Percentiles rank a stretch among this genome's conserved stretches.
These are phyloP conservation scores for Zygosaccharomyces pseudobailii DNA, from an alignment of 1,139 yeast genomes.

Conservation along the genomic window DNA sequence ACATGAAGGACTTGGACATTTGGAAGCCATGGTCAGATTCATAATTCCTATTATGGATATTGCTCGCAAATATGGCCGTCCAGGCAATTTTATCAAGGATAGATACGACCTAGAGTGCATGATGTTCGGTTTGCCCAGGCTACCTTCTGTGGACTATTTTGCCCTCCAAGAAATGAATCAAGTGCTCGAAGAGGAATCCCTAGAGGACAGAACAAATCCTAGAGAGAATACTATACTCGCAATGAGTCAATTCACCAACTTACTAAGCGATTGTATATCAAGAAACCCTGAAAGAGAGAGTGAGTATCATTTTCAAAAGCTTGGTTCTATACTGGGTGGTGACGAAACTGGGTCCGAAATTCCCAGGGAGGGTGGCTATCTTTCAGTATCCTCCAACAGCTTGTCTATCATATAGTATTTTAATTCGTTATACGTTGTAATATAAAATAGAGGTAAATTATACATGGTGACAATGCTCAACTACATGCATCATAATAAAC, in stretches of 20 bases:
- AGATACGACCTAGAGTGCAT: slow-evolving; percentile 24
- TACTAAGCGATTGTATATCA: slow-evolving; percentile 8
- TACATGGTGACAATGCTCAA: no score
- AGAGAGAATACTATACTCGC: slow-evolving; percentile 10
- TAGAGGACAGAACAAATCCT: slow-evolving; percentile 4
- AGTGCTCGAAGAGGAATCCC: not conserved
- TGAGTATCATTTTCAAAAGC: slow-evolving; percentile 4
- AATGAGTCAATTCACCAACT: slow-evolving; percentile 8
- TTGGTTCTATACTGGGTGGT: not conserved
- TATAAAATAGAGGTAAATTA: not conserved
- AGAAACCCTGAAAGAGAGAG: slow-evolving; percentile 9
- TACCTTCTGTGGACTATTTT: slow-evolving; percentile 27
- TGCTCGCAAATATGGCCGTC: slow-evolving; percentile 30
- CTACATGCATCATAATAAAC: not conserved
- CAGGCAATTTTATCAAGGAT: slow-evolving; percentile 25
- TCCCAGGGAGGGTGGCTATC: not conserved
- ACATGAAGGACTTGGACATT: slow-evolving; percentile 28
- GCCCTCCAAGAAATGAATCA: slow-evolving; percentile 17
- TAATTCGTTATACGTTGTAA: not conserved
- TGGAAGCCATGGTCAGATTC: slow-evolving; percentile 28
- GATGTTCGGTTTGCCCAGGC: slow-evolving; percentile 29
- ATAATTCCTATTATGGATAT: slow-evolving; percentile 30
- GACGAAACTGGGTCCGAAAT: not conserved
- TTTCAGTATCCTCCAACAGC: slow-evolving; percentile 5
- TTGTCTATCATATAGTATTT: slow-evolving; percentile 8